Evolutionary conservation across 805 yeast genomes (phyloP), one percentile per base, ranked within the genome.

Genomic region (Candida anglica): DNA sequence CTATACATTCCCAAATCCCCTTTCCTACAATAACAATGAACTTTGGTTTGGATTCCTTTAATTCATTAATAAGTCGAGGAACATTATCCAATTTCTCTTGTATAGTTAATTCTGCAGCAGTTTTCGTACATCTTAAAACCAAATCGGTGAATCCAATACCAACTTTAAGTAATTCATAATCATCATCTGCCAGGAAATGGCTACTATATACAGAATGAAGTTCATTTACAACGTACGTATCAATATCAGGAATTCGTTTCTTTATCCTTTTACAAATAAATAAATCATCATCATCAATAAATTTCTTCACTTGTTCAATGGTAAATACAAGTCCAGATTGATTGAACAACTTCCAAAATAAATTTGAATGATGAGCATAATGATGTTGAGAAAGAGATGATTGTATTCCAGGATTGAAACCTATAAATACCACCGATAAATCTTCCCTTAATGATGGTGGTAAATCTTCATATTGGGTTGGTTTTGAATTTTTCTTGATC

Each of bases 71-170:
- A 17, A 84, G 57, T 24, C 71, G 41, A 0, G 78, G 78, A 0
- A 77, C 85, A 29, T 75, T 78, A 2, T 56, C 60, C 8, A 62
- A 46, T 69, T 79, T 76, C 48, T 84, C 93, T 6, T 40, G 36
- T 16, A 40, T 36, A 2, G 71, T 50, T 15, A 84, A 62, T 42
- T 82, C 84, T 20, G 61, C 66, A 1, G 79, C 79, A 5, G 75
- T 68, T 31, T 62, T 62, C 0, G 89, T 82, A 16, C 86, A 78
- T 28, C 91, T 53, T 24, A 71, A 57, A 2, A 81, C 83, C 41
- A 84, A 58, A 43, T 84, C 91, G 0, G 89, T 79, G 52, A 84
- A 81, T 0, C 91, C 93, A 3, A 81, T 68, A 3, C 63, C 54
- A 42, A 64, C 72, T 10, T 59, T 50, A 1, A 63, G 48, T 7